A percentile compares a stretch with the other conserved stretches of the same genome.
Conservation (phyloP, 208 protist genomes). For the Acanthamoeba lenticulata region DNA sequence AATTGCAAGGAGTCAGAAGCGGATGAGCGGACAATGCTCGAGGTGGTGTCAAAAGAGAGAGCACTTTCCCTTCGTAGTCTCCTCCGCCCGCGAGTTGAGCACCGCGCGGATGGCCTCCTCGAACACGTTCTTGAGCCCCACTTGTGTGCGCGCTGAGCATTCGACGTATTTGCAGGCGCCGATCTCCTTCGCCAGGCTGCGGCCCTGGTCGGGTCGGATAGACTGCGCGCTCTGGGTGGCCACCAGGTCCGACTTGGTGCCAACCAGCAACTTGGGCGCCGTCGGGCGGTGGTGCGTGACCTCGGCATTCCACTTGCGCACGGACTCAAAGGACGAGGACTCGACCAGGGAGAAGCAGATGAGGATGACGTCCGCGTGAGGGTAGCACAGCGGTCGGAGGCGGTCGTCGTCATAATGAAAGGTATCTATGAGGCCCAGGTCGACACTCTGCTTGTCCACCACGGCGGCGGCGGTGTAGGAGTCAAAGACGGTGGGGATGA, state of each 20-base stretch:
- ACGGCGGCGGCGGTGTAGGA: constrained; percentile 89
- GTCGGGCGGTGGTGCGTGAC: constrained; percentile 81
- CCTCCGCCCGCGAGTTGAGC: no score
- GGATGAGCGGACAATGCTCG: no score
- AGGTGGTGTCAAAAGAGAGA: no score
- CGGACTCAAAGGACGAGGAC: constrained; percentile 85
- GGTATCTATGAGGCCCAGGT: constrained; percentile 84
- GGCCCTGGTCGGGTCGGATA: constrained; percentile 80
- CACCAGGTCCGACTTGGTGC: constrained; percentile 91
- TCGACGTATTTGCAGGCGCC: constrained; percentile 90
- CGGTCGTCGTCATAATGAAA: constrained; percentile 95
- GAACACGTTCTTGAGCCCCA: constrained; percentile 83
- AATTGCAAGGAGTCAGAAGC: no score
- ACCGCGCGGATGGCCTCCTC: not conserved
- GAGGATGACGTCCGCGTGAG: constrained; percentile 88
- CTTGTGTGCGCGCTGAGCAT: constrained; percentile 91
- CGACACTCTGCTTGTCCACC: constrained; percentile 81
- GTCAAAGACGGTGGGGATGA: constrained; percentile 80
- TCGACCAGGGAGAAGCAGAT: constrained; percentile 89
- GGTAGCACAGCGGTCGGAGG: constrained; percentile 93
- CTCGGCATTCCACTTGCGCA: constrained; percentile 82
- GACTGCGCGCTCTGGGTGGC: constrained; percentile 74
- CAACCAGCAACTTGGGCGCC: constrained; percentile 90
- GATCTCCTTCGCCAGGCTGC: constrained; percentile 86
- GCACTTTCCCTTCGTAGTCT: no score